A percentile compares a stretch with the other conserved stretches of the same genome.
phyloP scores from a whole-genome alignment of 2,329 filamentous ascomycete species.

The Thelonectria rubi region DNA sequence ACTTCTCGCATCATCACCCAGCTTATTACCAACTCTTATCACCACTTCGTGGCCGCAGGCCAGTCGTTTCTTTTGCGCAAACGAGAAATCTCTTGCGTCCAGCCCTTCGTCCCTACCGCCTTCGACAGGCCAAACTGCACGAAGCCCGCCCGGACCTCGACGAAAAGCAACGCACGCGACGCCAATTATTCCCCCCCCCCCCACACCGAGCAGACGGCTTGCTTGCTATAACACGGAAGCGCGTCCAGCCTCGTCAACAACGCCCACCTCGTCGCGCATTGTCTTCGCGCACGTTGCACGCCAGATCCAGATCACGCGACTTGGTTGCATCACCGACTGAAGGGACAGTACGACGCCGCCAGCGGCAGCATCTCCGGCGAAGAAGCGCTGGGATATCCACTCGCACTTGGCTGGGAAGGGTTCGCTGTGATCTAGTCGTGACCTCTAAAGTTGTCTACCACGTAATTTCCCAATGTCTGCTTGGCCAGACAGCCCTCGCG shows the following conservation, averaged over 20 bases:
- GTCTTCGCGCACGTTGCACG: slow-evolving; percentile 4
- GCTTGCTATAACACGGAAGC: slow-evolving; percentile 16
- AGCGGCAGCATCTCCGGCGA: slow-evolving; percentile 11
- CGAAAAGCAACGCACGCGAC: slow-evolving; percentile 21
- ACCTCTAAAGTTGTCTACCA: slow-evolving; percentile 45
- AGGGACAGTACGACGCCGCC: slow-evolving; percentile 4
- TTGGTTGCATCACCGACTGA: neutral
- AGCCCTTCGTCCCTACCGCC: neutral
- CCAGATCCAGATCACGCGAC: slow-evolving; percentile 19
- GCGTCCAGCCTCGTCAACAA: slow-evolving; percentile 19
- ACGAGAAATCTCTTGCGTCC: slow-evolving; percentile 2
- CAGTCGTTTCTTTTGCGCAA: neutral
- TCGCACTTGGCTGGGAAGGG: slow-evolving; percentile 37
- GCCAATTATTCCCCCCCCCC: slow-evolving; percentile 16
- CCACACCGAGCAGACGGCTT: slow-evolving; percentile 16
- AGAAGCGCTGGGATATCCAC: slow-evolving; percentile 37
- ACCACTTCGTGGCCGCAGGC: neutral
- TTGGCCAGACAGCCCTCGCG: slow-evolving; percentile 41
- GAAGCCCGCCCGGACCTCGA: no score
- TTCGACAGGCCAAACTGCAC: neutral
- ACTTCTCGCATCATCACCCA: slow-evolving; percentile 38
- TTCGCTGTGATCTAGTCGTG: slow-evolving; percentile 47
- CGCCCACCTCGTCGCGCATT: slow-evolving; percentile 14
- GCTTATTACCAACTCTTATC: slow-evolving; percentile 6
- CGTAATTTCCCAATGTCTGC: slow-evolving; percentile 46